These are phyloP conservation scores for Prunus armeniaca DNA, from an alignment of 306 rosid species.

Conservation along the genomic window DNA sequence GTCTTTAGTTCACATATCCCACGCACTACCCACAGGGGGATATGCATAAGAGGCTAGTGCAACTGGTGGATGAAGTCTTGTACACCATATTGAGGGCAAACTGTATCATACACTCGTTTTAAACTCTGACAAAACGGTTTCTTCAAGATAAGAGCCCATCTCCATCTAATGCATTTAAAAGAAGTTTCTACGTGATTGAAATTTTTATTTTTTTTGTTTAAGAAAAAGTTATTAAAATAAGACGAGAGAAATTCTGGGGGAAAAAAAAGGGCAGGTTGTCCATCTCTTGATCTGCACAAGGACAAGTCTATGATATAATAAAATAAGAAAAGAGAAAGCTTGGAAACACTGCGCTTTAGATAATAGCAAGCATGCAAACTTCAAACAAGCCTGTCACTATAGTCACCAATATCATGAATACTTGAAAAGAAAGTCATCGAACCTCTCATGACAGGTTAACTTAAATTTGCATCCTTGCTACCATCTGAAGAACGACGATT, in stretches of 20 bases:
- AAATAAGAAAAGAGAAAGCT: background rate
- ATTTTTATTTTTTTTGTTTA: background rate
- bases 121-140: no score
- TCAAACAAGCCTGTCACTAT: background rate
- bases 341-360: background rate
- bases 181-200: background rate
- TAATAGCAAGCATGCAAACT: background rate
- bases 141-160: background rate
- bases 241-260: background rate
- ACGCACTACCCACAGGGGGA: background rate
- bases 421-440: background rate
- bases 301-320: background rate
- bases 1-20: background rate
- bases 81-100: no score
- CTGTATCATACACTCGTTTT: no score
- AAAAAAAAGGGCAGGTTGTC: background rate
- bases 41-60: background rate
- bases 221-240: background rate
- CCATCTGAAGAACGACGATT: background rate
- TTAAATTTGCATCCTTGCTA: background rate
- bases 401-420: background rate
- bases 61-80: no score
- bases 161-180: background rate
- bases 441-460: background rate
- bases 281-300: background rate